Base-by-base conservation (phyloP, 1,284 basidiomycete species). In the Ganoderma sp. region DNA sequence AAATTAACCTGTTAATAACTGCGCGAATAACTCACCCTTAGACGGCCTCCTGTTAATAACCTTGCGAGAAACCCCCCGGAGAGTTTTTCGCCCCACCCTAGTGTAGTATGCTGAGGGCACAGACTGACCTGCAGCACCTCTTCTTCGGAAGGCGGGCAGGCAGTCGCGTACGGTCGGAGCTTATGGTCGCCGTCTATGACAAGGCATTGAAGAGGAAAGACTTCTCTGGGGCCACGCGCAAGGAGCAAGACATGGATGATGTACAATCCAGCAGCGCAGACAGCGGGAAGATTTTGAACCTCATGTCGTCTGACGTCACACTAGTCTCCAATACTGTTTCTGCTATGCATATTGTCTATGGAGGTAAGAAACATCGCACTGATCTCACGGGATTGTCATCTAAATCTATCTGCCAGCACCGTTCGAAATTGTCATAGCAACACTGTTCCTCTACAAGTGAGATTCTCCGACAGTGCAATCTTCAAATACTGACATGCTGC, bases 141-240 rank as follows among this genome's bases (percentile, higher is more conserved):
- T 95, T 91, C 90, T 88, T 87, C 71, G 87, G 89, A 12, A 85
- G 94, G 25, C 85, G 93, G 22, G 91, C 89, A 0, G 79, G 84
- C 7, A 89, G 91, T 8, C 83, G 93, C 28, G 86, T 92, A 22
- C 87, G 91, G 19, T 84, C 88, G 5, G 89, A 92, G 78, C 84
- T 96, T 19, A 95, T 92, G 84, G 87, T 92, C 0, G 84, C 92
- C 0, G 92, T 98, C 66, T 98, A 97, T 75, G 92, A 96, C 78
- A 98, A 98, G 79, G 90, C 96, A 0, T 82, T 98, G 54, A 92
- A 92, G 76, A 84, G 95, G 34, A 92, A 90, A 76, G 95, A 98
- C 77, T 90, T 91, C 67, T 92, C 92, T 0, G 95, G 95, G 0
- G 71, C 67, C 6, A 73, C 62, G 72, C 48, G 57, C 22, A 87